Percentiles rank a stretch among this genome's conserved stretches.
Evolutionary conservation across 345 rosid species (phyloP).

Genomic region (Balakata baccata): DNA sequence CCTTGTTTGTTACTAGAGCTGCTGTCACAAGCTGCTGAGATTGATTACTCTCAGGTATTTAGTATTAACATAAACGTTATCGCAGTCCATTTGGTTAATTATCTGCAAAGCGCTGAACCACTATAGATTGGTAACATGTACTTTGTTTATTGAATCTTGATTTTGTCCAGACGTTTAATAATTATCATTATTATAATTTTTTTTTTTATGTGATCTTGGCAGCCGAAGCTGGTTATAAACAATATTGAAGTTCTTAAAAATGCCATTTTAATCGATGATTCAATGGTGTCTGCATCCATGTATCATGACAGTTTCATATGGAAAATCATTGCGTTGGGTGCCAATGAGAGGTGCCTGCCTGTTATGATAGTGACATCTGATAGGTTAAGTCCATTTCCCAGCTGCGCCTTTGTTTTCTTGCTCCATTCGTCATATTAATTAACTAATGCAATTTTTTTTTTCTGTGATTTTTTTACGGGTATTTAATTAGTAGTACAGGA

Average conservation of each 20-base stretch:
- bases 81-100: neutral
- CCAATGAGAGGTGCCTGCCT: conserved; percentile 76
- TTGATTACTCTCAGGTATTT: conserved; percentile 76
- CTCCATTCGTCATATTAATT: neutral
- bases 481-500: neutral
- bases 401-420: conserved; percentile 11
- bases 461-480: neutral
- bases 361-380: conserved; percentile 78
- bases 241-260: conserved; percentile 75
- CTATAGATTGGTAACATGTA: neutral
- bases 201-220: conserved; percentile 36
- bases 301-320: conserved; percentile 91
- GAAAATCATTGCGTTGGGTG: conserved; percentile 84
- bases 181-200: neutral
- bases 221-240: conserved; percentile 97
- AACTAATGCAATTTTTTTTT: neutral
- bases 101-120: neutral
- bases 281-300: conserved; percentile 54
- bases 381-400: conserved; percentile 50
- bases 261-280: conserved; percentile 63
- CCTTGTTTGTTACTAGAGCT: conserved; percentile 86
- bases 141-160: neutral
- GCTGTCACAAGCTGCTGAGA: conserved; percentile 89
- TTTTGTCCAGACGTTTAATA: conserved; percentile 1
- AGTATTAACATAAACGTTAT: neutral